Conservation (phyloP, 176 grass and related monocot species). For the Aechmea fasciata region DNA sequence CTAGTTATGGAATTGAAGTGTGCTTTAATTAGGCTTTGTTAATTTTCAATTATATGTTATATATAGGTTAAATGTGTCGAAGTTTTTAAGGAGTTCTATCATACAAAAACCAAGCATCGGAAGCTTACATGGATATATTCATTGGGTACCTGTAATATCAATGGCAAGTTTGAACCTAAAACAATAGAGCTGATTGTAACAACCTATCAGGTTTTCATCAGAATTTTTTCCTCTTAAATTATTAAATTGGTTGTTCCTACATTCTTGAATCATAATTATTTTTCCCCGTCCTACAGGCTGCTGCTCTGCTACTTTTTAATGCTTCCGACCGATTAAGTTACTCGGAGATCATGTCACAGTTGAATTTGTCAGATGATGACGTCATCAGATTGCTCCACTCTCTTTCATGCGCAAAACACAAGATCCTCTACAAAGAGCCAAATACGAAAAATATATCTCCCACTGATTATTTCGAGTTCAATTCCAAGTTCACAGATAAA, state of each 20-base stretch:
- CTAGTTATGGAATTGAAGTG: neutral
- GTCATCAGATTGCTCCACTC: constrained; percentile 94
- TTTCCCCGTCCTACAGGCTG: constrained; percentile 43
- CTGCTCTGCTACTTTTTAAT: constrained; percentile 81
- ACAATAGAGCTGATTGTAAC: constrained; percentile 82
- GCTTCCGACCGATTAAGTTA: constrained; percentile 66
- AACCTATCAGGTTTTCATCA: constrained; percentile 61
- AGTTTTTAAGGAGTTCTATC: constrained; percentile 85
- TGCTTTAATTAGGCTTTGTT: neutral
- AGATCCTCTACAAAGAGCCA: constrained; percentile 89
- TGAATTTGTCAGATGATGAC: constrained; percentile 95
- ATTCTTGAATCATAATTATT: neutral
- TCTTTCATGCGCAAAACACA: constrained; percentile 92
- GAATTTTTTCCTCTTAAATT: neutral
- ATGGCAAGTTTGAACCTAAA: constrained; percentile 65
- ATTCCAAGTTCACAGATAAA: constrained; percentile 86
- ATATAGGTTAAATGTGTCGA: constrained; percentile 89
- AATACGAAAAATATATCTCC: constrained; percentile 71
- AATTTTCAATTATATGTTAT: constrained; percentile 4
- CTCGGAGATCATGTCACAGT: constrained; percentile 79
- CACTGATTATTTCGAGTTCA: constrained; percentile 74
- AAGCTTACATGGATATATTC: constrained; percentile 99
- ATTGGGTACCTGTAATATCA: constrained; percentile 84
- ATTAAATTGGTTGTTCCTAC: neutral
- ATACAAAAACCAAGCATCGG: constrained; percentile 85